Base-by-base conservation (phyloP, 75 land plant species). In the Isoetes taiwanensis region DNA sequence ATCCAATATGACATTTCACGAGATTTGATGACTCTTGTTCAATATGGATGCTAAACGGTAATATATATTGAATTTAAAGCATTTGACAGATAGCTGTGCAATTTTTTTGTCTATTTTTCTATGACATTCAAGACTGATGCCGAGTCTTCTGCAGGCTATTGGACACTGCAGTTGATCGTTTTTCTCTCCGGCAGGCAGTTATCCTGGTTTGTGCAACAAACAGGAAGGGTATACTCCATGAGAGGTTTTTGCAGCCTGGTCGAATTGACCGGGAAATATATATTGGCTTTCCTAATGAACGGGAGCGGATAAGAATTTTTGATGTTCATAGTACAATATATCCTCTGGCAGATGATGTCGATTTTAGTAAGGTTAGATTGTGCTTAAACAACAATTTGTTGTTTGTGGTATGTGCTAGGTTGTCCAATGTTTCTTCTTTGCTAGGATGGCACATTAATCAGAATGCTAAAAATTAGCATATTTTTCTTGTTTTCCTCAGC, bases 171-270 rank as follows among this genome's bases (percentile, higher is more conserved):
- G 66, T 80, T 32, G 80, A 80, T 63, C 58, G 68, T 39, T 66
- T 30, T 35, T 66, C 68, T 27, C 65, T 59, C 2, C 78, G 86
- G 33, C 89, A 93, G 73, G 89, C 86, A 43, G 85, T 93, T 31
- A 76, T 93, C 40, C 69, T 93, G 52, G 73, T 93, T 25, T 93
- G 95, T 76, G 98, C 98, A 14, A 93, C 98, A 8, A 93, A 93
- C 70, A 77, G 95, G 35, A 94, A 88, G 28, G 89, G 81, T 70
- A 86, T 86, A 58, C 55, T 93, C 46, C 83, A 93, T 70, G 57
- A 68, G n/a, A 68, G 69, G 5, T 84, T 93, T 73, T 58, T 79
- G 57, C 83, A 69, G 30, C 67, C 78, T 33, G 90, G 90, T 48
- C 85, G 95, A 20, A 87, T 93, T 67, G 89, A 87, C 43, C 94